Percentiles rank a stretch among this genome's conserved stretches.
phyloP scores from a whole-genome alignment of 2,329 filamentous ascomycete species.

The Penicillium corylophilum region DNA sequence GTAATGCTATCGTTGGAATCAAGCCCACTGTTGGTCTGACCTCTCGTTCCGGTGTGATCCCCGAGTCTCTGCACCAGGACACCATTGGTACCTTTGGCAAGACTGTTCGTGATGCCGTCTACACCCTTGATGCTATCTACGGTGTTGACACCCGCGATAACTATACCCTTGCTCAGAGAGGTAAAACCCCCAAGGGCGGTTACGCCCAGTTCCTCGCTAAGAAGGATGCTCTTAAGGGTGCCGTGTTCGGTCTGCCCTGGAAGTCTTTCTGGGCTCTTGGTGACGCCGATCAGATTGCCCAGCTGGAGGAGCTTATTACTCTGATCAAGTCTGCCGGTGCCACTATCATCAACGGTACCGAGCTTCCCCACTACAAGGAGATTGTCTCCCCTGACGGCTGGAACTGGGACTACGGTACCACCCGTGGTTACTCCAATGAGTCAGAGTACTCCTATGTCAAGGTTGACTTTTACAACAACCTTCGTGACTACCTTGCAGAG shows the following conservation, averaged over 20 bases:
- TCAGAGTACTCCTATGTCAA: constrained; percentile 73
- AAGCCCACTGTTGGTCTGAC: constrained; percentile 75
- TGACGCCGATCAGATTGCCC: constrained; percentile 54
- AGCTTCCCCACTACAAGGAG: constrained; percentile 62
- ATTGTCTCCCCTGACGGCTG: constrained; percentile 67
- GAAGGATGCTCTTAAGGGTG: constrained; percentile 57
- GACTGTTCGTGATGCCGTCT: constrained; percentile 67
- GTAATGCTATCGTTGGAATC: constrained; percentile 68
- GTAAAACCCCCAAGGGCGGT: constrained; percentile 54
- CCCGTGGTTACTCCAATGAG: constrained; percentile 65
- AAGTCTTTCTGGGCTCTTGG: constrained; percentile 67
- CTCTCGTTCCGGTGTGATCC: constrained; percentile 63
- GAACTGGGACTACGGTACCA: constrained; percentile 69
- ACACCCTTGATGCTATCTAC: constrained; percentile 67
- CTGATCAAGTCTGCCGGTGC: constrained; percentile 62
- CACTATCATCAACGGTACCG: constrained; percentile 67
- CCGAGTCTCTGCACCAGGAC: constrained; percentile 67
- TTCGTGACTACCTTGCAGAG: constrained; percentile 62
- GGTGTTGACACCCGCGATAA: constrained; percentile 64
- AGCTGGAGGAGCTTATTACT: constrained; percentile 53
- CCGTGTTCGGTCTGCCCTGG: constrained; percentile 71
- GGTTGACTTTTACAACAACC: constrained; percentile 61
- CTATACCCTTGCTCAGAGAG: constrained; percentile 60
- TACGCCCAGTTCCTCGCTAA: constrained; percentile 59
- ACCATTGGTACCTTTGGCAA: constrained; percentile 66